Evolutionary conservation across 1,284 basidiomycete species (phyloP), one percentile per base, ranked within the genome.

Genomic region (Cystobasidium pallidum): DNA sequence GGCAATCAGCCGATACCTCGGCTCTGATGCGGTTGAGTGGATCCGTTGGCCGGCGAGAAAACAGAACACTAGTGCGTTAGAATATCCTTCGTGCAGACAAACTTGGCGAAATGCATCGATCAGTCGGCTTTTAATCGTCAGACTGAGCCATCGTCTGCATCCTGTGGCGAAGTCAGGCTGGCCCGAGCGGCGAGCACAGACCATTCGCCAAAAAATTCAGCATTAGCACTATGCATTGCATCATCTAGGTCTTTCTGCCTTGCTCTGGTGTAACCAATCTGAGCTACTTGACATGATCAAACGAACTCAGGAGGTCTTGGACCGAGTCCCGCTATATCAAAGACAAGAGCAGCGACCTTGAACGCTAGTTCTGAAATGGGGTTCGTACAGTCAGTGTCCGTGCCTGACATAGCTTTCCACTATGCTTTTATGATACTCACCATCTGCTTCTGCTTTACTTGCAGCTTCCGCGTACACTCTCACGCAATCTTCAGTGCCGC

Each of bases 401-500:
- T n/a, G n/a, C n/a, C n/a, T n/a, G n/a, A n/a, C n/a, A n/a, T n/a
- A n/a, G n/a, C n/a, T n/a, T n/a, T n/a, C n/a, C n/a, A n/a, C n/a
- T n/a, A 49, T 8, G 43, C 43, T 28, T 58, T 61, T 32, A 24
- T 17, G 61, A 43, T 24, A 83, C 88, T 80, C 75, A 94, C 93
- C 90, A 79, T 95, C 92, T 19, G 91, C 90, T 75, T 91, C 88
- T 17, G 86, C 82, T 68, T 86, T 86, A 51, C 88, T 84, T 47
- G 84, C 85, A 1, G 95, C 94, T 82, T 99, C 96, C 0, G 95
- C 96, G 80, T 99, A 99, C 8, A 99, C 94, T 74, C 96, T 86
- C 13, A 99, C 96, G 54, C 96, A 95, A 80, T 99, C 94, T 81
- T 99, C 96, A 21, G 96, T 99, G 13, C 96, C 96, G 81, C 93